Percentiles rank a stretch among this genome's conserved stretches.
Evolutionary conservation across 805 yeast species (phyloP).

Genomic region (Starmerella powellii): DNA sequence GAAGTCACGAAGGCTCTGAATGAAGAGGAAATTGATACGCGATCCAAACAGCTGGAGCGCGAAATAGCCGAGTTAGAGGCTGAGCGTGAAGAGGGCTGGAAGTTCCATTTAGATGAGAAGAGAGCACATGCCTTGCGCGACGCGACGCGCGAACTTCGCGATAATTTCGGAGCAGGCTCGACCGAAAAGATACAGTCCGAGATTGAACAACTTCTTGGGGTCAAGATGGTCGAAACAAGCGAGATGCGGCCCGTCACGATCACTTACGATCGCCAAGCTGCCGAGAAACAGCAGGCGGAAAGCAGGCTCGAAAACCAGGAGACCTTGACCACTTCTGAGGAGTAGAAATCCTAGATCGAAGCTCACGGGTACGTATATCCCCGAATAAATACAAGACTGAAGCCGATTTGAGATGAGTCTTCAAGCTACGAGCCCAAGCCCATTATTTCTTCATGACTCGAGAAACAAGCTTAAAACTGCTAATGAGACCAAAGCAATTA

Average conservation of each 20-base stretch:
- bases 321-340: no score
- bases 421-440: no score
- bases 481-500: no score
- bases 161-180: conserved; percentile 24
- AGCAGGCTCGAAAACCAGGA: not conserved
- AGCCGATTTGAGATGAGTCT: no score
- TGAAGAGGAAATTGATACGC: conserved; percentile 14
- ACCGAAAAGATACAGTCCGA: conserved; percentile 12
- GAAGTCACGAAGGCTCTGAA: conserved; percentile 8
- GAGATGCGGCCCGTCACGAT: conserved; percentile 19
- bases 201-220: conserved; percentile 18
- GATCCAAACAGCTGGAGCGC: conserved; percentile 17
- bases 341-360: no score
- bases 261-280: conserved; percentile 19
- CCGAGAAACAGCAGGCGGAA: conserved; percentile 12
- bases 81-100: conserved; percentile 19
- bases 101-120: conserved; percentile 13
- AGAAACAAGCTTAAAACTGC: no score
- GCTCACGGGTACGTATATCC: no score
- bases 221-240: conserved; percentile 13
- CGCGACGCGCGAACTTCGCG: conserved; percentile 25
- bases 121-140: conserved; percentile 20
- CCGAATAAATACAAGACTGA: no score
- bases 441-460: no score
- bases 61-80: conserved; percentile 25